Conservation (phyloP, 2,329 filamentous ascomycete species). For the Tympanopsis confertula region DNA sequence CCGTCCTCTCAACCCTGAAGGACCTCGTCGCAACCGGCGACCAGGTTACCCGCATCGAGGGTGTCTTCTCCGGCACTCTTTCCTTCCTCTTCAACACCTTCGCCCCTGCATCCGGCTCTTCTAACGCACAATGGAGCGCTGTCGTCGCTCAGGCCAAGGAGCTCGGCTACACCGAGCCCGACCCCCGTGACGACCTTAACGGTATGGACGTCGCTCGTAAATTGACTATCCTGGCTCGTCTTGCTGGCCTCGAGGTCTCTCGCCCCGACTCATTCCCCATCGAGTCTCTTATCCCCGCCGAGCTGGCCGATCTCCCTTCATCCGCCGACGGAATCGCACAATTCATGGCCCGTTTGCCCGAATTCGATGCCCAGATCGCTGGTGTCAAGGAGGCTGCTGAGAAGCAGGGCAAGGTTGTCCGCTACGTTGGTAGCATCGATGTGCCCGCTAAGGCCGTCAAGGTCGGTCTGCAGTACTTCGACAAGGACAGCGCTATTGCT, state of each 20-base stretch:
- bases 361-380: conserved; percentile 58
- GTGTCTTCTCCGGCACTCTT: conserved; percentile 65
- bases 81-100: conserved; percentile 67
- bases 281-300: conserved; percentile 56
- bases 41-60: conserved; percentile 58
- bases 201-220: conserved; percentile 65
- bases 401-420: conserved; percentile 56
- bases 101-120: conserved; percentile 43
- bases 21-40: conserved; percentile 63
- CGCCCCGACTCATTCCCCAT: conserved; percentile 58
- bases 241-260: conserved; percentile 50
- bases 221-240: conserved; percentile 57
- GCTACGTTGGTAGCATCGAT: conserved; percentile 64
- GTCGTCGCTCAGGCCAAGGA: conserved; percentile 62
- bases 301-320: conserved; percentile 40
- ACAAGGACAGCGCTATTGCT: conserved; percentile 56
- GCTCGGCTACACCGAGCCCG: conserved; percentile 63
- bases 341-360: conserved; percentile 48
- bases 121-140: conserved; percentile 52
- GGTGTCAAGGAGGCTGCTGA: conserved; percentile 51
- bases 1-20: conserved; percentile 58
- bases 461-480: conserved; percentile 59
- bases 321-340: conserved; percentile 38
- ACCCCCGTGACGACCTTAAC: conserved; percentile 63
- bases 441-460: conserved; percentile 51